Base-by-base conservation (phyloP, 2,329 filamentous ascomycete genomes). In the Chrysoporthe austroafricana region DNA sequence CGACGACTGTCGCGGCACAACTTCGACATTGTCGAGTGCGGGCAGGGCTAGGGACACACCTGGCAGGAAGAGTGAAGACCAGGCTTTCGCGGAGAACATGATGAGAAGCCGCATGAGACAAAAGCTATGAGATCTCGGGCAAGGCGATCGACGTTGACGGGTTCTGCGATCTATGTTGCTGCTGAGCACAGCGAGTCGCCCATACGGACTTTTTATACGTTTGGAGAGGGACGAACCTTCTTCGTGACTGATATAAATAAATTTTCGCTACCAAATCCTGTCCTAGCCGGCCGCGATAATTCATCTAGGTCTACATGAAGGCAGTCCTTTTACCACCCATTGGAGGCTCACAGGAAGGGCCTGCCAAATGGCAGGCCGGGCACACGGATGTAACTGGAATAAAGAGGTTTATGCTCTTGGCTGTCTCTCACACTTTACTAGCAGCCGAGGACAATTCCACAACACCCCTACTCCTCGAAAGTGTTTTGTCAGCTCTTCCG, bases 31-130 rank as follows among this genome's bases (percentile, higher is more conserved):
- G 3, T 59, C 43, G 62, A 70, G 71, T 63, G 75, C 75, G 11
- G 78, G 77, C 44, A 76, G 71, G 50, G 77, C 76, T 36, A 77
- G 72, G 44, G 75, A 78, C 63, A 78, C 73, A 66, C 79, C 76
- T 73, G 79, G 77, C 69, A 79, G 68, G 39, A 67, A 44, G 46
- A 56, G n/a, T 13, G 61, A 42, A 21, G 13, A 16, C 9, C 39
- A 54, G 39, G 54, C 11, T 14, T 13, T 21, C 7, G 48, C 8
- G 11, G n/a, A 3, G n/a, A 63, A 54, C 61, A 63, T 63, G 46
- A 9, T 54, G 18, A 44, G 21, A 44, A 48, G 11, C 43, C 4
- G 18, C 21, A 21, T 8, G 5, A 34, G 32, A 18, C 14, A 16
- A 21, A 26, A 3, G 7, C n/a, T 32, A 2, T 39, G 34, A 6